Conservation (phyloP, 805 yeast genomes). For the Saccharomycopsis fermentans region DNA sequence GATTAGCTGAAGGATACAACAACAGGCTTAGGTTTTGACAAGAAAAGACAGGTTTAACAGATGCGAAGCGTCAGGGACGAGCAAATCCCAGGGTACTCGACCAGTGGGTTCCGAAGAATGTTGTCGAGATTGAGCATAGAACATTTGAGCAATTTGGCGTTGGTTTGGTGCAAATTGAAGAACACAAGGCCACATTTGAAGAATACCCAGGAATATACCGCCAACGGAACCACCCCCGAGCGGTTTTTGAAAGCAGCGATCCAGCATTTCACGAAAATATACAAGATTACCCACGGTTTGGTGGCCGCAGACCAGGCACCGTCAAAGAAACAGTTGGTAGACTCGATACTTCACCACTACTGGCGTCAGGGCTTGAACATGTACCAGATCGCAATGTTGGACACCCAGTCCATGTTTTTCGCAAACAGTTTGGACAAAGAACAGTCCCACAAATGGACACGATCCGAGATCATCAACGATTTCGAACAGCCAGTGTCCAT, state of each 20-base stretch:
- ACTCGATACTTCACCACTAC: constrained; percentile 36
- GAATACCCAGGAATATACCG: constrained; percentile 2
- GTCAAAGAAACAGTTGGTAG: constrained; percentile 28
- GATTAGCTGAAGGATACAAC: no score
- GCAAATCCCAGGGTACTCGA: constrained; percentile 4
- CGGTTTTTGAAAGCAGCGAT: not conserved
- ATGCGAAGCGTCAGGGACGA: not conserved
- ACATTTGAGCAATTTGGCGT: constrained; percentile 12
- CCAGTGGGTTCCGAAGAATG: constrained; percentile 3
- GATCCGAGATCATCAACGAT: constrained; percentile 23
- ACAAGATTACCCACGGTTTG: not conserved
- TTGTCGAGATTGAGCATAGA: constrained; percentile 3
- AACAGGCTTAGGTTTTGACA: no score
- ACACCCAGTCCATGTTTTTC: constrained; percentile 46
- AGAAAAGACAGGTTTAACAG: no score
- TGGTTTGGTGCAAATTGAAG: constrained; percentile 13
- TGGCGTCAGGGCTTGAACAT: constrained; percentile 52
- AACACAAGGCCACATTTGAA: constrained; percentile 3
- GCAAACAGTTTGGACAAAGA: constrained; percentile 32
- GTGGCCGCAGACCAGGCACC: not conserved
- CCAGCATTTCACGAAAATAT: not conserved
- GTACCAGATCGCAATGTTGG: constrained; percentile 61
- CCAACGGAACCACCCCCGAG: not conserved
- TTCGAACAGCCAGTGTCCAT: constrained; percentile 23
- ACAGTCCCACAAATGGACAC: constrained; percentile 28